Evolutionary conservation across 176 grass and related monocot genomes (phyloP).

Genomic region (Lolium rigidum): DNA sequence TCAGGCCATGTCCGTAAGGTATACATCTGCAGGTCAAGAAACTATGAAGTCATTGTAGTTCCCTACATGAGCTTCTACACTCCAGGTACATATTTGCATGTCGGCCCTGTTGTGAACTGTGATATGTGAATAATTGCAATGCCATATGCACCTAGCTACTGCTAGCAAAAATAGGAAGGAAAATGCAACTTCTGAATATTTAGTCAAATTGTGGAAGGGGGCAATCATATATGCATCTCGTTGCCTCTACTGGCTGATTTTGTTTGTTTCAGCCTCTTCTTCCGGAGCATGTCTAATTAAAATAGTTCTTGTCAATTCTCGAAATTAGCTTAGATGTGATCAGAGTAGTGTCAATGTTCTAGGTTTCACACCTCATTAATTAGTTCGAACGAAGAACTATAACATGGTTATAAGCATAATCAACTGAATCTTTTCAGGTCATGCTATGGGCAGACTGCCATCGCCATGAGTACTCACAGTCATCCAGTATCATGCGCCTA

Average conservation of each 20-base stretch:
- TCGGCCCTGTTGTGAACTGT: no score
- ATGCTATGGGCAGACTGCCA: background rate
- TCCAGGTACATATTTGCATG: constrained; percentile 25
- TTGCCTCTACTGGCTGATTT: background rate
- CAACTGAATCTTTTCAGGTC: constrained; percentile 33
- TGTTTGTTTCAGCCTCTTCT: background rate
- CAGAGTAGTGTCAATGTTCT: background rate
- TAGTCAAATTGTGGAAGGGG: background rate
- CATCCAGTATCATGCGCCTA: background rate
- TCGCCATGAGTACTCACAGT: background rate
- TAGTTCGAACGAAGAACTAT: background rate
- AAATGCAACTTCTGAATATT: background rate
- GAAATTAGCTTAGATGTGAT: constrained; percentile 16
- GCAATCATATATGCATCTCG: background rate
- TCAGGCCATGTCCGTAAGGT: constrained; percentile 22
- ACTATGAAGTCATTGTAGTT: constrained; percentile 9
- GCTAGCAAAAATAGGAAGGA: background rate
- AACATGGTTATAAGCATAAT: background rate
- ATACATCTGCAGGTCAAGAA: constrained; percentile 29
- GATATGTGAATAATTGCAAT: background rate
- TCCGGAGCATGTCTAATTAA: background rate
- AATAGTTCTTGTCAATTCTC: background rate
- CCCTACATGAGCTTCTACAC: constrained; percentile 39
- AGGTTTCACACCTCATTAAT: background rate
- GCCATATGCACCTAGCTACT: background rate